Evolutionary conservation across 768 basidiomycete species (phyloP), one percentile per base, ranked within the genome.

Genomic region (Auricularia heimuer): DNA sequence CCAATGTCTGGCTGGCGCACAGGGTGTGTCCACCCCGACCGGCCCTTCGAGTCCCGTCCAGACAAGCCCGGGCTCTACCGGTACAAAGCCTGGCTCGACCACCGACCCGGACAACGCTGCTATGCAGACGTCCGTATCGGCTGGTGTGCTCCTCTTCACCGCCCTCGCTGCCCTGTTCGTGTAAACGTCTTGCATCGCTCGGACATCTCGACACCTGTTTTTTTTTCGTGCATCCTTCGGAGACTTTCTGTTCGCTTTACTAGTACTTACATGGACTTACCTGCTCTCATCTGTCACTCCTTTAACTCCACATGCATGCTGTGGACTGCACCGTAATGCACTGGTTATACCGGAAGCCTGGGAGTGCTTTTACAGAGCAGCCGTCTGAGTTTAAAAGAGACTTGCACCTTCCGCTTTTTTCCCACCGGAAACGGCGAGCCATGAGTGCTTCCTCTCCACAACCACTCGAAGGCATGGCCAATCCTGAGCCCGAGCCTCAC

Each of bases 1-100:
- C 63, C 86, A 88, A 14, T 93, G 90, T 71, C 75, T 91, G 64
- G 73, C 89, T 21, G 85, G 80, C 71, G 82, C 87, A 16, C 73
- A 77, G 14, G 81, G 87, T 14, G 86, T 85, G 6, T 86, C 85
- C 73, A 82, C 83, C 8, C 90, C 90, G 3, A 80, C 80, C 34
- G 75, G 79, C 29, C 65, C 70, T 16, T 60, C 69, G 56, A 0
- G 6, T 21, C 56, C 56, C 56, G 67, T 51, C 47, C 60, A 42
- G 54, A 58, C 34, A 4, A 64, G 29, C 35, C 4, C 35, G 11
- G 45, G 45, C 4, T n/a, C 56, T 6, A 60, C 18, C 24, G 24
- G 16, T 34, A 29, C 24, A 7, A 42, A 42, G 39, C 39, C 39
- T 42, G 39, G 39, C 12, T 7, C 8, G 8, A 42, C 39, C 8